Conservation (phyloP, 768 basidiomycete species). For the Boletus edulis region DNA sequence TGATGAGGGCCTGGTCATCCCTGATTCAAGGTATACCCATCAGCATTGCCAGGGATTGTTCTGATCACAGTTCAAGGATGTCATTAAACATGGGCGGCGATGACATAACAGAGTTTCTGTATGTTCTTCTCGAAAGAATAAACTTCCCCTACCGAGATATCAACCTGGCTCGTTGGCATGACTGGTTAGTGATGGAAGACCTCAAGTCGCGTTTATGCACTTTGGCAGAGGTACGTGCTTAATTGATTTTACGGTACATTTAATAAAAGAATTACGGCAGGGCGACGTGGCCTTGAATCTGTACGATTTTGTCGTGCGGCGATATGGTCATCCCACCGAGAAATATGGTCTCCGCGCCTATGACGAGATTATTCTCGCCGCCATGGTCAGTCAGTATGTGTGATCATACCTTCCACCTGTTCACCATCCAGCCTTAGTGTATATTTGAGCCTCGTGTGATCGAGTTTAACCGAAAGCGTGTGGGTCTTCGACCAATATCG, state of each 20-base stretch:
- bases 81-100: constrained; percentile 87
- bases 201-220: constrained; percentile 84
- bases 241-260: background rate
- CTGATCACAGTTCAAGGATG: constrained; percentile 46
- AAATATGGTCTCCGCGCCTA: constrained; percentile 91
- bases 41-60: constrained; percentile 1
- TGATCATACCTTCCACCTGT: background rate
- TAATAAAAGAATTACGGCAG: constrained; percentile 39
- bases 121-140: constrained; percentile 74
- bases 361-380: constrained; percentile 92
- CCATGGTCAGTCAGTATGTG: constrained; percentile 70
- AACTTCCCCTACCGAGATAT: constrained; percentile 87
- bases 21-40: constrained; percentile 74
- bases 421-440: constrained; percentile 48
- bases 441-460: constrained; percentile 93
- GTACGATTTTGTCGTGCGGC: constrained; percentile 86
- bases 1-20: constrained; percentile 86
- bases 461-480: constrained; percentile 78
- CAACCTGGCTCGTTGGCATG: constrained; percentile 72
- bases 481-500: constrained; percentile 46
- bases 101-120: constrained; percentile 89
- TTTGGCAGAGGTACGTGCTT: constrained; percentile 70
- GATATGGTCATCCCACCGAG: constrained; percentile 70
- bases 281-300: constrained; percentile 86
- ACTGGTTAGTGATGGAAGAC: constrained; percentile 91